Conservation (phyloP, 2,329 filamentous ascomycete species). For the Trichoderma simmonsii region DNA sequence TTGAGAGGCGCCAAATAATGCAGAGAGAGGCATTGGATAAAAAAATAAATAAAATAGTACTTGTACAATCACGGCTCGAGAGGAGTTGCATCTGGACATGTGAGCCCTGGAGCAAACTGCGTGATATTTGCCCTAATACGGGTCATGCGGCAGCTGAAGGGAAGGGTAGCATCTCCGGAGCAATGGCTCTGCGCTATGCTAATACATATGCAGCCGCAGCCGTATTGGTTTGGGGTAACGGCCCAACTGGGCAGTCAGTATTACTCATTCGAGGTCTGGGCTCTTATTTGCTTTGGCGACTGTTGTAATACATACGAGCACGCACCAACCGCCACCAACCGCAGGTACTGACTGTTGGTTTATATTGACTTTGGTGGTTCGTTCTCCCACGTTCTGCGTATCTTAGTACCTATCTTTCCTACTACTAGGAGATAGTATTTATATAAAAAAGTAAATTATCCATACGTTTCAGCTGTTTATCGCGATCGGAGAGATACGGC, state of each 20-base stretch:
- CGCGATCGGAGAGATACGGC: background rate
- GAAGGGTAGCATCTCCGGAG: background rate
- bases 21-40: background rate
- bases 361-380: background rate
- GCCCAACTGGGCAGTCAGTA: background rate
- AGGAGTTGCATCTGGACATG: background rate
- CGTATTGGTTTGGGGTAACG: background rate
- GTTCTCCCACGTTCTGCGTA: background rate
- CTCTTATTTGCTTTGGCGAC: background rate
- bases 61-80: background rate
- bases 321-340: background rate
- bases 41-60: background rate
- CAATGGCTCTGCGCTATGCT: background rate
- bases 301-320: background rate
- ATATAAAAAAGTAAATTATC: background rate
- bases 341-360: background rate
- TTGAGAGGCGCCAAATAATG: background rate
- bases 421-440: background rate
- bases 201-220: background rate
- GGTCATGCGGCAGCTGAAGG: background rate
- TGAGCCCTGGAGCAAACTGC: background rate
- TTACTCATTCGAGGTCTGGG: background rate
- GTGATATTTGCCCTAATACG: slow-evolving; percentile 8
- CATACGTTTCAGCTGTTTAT: background rate
- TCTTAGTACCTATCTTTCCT: background rate